Base-by-base conservation (phyloP, 2,329 filamentous ascomycete species). In the Dactylonectria estremocensis region DNA sequence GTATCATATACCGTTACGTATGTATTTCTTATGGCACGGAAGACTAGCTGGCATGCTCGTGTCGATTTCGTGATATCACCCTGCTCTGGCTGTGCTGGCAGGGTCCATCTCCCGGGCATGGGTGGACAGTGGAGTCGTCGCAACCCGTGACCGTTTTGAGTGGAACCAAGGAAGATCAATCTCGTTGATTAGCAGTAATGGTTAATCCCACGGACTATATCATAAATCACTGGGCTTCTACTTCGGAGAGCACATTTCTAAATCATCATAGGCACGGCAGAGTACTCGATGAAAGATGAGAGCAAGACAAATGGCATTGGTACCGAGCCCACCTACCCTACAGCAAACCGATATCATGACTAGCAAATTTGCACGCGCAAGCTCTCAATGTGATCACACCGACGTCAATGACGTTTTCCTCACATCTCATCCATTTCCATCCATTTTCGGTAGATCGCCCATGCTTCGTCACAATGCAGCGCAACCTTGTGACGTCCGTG, bases 311-410 rank as follows among this genome's bases (percentile, higher is more conserved):
- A 16, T 14, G 37, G 37, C 16, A n/a, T 14, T 8, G 40, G 6
- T 43, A 40, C 48, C n/a, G 43, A n/a, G n/a, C n/a, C n/a, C 20
- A 22, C 31, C 5, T 40, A 56, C 35, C 33, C 53, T 40, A 35
- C 50, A 53, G 16, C 31, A 53, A 24, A 5, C 5, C 22, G 16
- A 18, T n/a, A 37, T 22, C 11, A 16, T 20, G 24, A 28, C 14
- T 20, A 20, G 24, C 20, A 24, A 48, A 48, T 28, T n/a, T 24
- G 2, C 53, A 45, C 18, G 18, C 18, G 40, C 43, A 49, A 7
- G 46, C 46, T 58, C 22, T 18, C 14, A 18, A 69, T 73, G 66
- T 48, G 68, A 63, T 72, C 72, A 74, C 68, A 63, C 70, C 74
- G 70, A 74, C 72, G 72, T 74, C 72, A 74, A 70, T 28, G 52